Evolutionary conservation across 2,329 filamentous ascomycete species (phyloP).

Genomic region (Thielaviopsis euricoi): DNA sequence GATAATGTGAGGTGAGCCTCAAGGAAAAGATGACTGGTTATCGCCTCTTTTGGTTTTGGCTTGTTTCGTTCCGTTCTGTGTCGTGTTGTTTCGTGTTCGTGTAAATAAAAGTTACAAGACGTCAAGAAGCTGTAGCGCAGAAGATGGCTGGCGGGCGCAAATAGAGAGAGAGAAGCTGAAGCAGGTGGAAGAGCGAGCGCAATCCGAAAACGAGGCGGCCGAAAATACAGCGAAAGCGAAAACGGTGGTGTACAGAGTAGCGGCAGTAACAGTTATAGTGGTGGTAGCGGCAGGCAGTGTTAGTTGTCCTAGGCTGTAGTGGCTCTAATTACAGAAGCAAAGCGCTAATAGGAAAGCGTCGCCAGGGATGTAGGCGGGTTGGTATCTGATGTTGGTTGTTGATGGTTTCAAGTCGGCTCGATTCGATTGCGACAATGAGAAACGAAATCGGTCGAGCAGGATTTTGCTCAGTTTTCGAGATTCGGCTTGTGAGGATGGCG

Average conservation of each 20-base stretch:
- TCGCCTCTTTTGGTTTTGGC: not conserved
- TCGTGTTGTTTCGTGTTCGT: not conserved
- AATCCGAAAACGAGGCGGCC: slow-evolving; percentile 7
- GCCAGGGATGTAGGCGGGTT: too few species aligned
- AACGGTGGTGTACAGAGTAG: not conserved
- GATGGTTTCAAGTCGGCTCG: too few species aligned
- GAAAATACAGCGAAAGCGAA: not conserved
- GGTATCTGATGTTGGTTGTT: too few species aligned
- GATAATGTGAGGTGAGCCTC: not conserved
- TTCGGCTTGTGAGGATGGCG: too few species aligned
- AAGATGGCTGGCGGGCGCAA: not conserved
- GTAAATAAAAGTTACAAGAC: not conserved
- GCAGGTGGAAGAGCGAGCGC: not conserved
- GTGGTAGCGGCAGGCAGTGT: too few species aligned
- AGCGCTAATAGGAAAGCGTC: too few species aligned
- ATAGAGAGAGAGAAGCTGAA: not conserved
- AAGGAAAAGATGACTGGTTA: not conserved
- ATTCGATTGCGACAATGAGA: too few species aligned
- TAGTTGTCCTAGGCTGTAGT: too few species aligned
- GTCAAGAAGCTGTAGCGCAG: not conserved
- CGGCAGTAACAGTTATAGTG: too few species aligned
- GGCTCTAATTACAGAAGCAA: too few species aligned
- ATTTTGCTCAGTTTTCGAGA: too few species aligned
- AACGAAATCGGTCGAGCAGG: too few species aligned
- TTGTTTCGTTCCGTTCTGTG: not conserved